Conservation (phyloP, 1,139 yeast genomes). For the Hemisphaericaspora xylanilytica region DNA sequence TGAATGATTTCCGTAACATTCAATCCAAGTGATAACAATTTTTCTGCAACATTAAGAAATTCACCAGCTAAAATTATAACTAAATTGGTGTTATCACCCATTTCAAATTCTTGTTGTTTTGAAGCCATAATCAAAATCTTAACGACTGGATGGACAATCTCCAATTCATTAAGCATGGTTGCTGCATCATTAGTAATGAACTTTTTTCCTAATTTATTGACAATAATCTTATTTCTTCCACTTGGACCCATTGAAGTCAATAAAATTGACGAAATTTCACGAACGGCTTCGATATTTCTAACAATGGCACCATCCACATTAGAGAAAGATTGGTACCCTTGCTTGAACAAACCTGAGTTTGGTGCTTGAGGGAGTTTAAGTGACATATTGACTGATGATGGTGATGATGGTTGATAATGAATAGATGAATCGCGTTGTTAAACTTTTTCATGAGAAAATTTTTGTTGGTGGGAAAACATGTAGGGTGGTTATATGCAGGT, state of each 20-base stretch:
- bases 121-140: constrained; percentile 94
- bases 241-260: constrained; percentile 96
- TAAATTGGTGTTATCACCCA: constrained; percentile 51
- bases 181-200: constrained; percentile 96
- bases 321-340: constrained; percentile 87
- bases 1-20: constrained; percentile 87
- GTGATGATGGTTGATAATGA: background rate
- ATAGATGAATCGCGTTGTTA: background rate
- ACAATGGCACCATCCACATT: constrained; percentile 93
- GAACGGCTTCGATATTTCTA: constrained; percentile 89
- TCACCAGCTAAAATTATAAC: constrained; percentile 81
- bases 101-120: constrained; percentile 90
- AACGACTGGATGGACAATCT: constrained; percentile 96
- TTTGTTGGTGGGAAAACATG: background rate
- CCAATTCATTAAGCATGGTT: constrained; percentile 89
- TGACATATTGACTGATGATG: constrained; percentile 53
- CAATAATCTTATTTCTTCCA: constrained; percentile 94
- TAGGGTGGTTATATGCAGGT: constrained; percentile 1
- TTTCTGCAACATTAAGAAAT: constrained; percentile 78
- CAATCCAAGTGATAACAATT: constrained; percentile 77
- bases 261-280: constrained; percentile 89
- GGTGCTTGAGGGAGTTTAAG: constrained; percentile 92
- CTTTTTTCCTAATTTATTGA: constrained; percentile 75
- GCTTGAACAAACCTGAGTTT: constrained; percentile 88
- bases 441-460: background rate